Percentiles rank a stretch among this genome's conserved stretches.
Conservation (phyloP, 768 basidiomycete species). For the Russula vinacea region DNA sequence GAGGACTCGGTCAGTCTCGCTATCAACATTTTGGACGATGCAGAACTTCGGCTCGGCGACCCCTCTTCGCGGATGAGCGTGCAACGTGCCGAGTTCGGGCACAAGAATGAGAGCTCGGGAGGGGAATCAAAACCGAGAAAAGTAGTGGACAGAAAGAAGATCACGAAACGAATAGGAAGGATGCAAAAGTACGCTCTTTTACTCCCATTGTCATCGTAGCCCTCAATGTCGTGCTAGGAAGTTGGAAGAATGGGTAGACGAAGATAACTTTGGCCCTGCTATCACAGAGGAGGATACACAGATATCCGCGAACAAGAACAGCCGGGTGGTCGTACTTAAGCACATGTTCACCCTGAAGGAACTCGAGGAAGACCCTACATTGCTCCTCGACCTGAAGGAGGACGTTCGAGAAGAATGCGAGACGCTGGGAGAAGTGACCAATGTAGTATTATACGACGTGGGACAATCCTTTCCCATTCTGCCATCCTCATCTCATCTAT, state of each 20-base stretch:
- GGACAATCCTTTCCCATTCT: constrained; percentile 35
- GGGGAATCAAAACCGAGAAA: constrained; percentile 51
- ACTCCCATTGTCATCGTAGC: not conserved
- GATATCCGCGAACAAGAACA: constrained; percentile 49
- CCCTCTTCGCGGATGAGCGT: constrained; percentile 70
- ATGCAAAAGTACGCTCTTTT: constrained; percentile 70
- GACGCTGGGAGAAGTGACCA: constrained; percentile 89
- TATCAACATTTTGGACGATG: constrained; percentile 82
- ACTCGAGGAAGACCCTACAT: constrained; percentile 77
- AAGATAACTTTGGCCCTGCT: constrained; percentile 83
- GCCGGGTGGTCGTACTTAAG: constrained; percentile 87
- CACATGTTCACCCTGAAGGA: constrained; percentile 91
- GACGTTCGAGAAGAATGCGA: constrained; percentile 95
- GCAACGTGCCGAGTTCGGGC: constrained; percentile 70
- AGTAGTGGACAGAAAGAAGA: constrained; percentile 75
- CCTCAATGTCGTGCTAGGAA: constrained; percentile 52
- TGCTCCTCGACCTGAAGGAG: constrained; percentile 91
- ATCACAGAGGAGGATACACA: constrained; percentile 53
- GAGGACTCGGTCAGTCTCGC: constrained; percentile 92
- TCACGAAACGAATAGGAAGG: constrained; percentile 70
- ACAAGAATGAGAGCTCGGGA: constrained; percentile 52
- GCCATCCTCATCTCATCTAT: not conserved
- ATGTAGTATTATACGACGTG: constrained; percentile 92
- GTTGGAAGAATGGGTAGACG: constrained; percentile 90
- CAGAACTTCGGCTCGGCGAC: constrained; percentile 83